Percentiles rank a stretch among this genome's conserved stretches.
Conservation (phyloP, 179 eudicot species). For the Silene vulgaris region DNA sequence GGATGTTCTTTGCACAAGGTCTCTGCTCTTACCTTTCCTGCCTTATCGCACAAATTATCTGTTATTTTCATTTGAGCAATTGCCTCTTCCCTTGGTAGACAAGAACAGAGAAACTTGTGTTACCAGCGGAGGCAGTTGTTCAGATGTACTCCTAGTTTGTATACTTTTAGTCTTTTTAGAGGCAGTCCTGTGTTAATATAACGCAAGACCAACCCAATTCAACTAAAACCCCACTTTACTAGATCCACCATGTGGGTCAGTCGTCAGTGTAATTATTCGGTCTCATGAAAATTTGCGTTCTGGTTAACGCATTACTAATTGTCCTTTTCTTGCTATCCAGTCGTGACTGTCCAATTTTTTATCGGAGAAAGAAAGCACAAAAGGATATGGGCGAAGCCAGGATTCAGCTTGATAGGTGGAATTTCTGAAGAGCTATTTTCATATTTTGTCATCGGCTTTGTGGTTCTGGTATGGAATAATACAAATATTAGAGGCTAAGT, state of each 20-base stretch:
- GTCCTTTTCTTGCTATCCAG: conserved; percentile 35
- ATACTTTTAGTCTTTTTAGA: not conserved
- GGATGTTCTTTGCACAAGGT: conserved; percentile 98
- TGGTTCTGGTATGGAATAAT: not conserved
- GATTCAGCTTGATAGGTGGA: conserved; percentile 87
- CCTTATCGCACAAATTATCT: not conserved
- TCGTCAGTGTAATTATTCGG: not conserved
- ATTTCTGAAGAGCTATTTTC: conserved; percentile 31
- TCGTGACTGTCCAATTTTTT: conserved; percentile 98
- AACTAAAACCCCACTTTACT: not conserved
- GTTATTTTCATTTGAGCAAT: conserved; percentile 10
- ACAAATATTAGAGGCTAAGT: not conserved
- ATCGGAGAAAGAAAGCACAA: conserved; percentile 97
- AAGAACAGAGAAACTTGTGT: not conserved
- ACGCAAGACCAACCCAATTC: not conserved
- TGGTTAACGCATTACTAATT: conserved; percentile 7
- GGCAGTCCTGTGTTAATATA: not conserved
- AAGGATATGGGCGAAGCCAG: conserved; percentile 98
- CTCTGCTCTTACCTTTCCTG: conserved; percentile 14
- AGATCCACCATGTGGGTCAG: not conserved
- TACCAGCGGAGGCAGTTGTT: too few relatives aligned
- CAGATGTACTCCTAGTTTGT: too few relatives aligned
- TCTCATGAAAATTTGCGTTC: not conserved
- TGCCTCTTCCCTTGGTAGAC: not conserved
- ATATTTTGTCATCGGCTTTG: not conserved